Conservation (phyloP, 176 grass and related monocot genomes). For the Panicum miliaceum region DNA sequence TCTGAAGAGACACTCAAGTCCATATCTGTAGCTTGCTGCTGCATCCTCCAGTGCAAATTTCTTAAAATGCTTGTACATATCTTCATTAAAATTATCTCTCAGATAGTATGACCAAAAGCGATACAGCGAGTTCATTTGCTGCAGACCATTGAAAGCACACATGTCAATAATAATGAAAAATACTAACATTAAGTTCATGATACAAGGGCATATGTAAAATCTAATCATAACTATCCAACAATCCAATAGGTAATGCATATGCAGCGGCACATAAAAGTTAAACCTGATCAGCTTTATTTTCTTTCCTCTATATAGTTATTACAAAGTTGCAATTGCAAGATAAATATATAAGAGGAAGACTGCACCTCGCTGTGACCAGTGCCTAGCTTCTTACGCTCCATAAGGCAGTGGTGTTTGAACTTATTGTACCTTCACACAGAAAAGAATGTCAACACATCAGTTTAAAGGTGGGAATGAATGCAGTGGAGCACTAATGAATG, state of each 20-base stretch:
- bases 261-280: neutral
- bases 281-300: conserved; percentile 10
- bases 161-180: conserved; percentile 1
- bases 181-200: too few relatives aligned
- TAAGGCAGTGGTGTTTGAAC: conserved; percentile 82
- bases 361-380: conserved; percentile 86
- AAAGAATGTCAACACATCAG: conserved; percentile 34
- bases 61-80: conserved; percentile 91
- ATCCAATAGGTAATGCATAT: neutral
- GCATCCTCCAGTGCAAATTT: conserved; percentile 89
- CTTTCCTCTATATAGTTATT: neutral
- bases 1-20: conserved; percentile 97
- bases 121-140: conserved; percentile 99
- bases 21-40: conserved; percentile 88
- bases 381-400: conserved; percentile 93
- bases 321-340: neutral
- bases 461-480: conserved; percentile 33
- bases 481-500: neutral
- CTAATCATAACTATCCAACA: neutral
- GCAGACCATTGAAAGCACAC: conserved; percentile 36
- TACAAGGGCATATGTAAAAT: too few relatives aligned
- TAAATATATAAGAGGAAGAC: conserved; percentile 24
- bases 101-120: conserved; percentile 98
- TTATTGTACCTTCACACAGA: conserved; percentile 90
- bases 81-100: conserved; percentile 89